Base-by-base conservation (phyloP, 257 asterid genomes). In the Gynochthodes officinalis region DNA sequence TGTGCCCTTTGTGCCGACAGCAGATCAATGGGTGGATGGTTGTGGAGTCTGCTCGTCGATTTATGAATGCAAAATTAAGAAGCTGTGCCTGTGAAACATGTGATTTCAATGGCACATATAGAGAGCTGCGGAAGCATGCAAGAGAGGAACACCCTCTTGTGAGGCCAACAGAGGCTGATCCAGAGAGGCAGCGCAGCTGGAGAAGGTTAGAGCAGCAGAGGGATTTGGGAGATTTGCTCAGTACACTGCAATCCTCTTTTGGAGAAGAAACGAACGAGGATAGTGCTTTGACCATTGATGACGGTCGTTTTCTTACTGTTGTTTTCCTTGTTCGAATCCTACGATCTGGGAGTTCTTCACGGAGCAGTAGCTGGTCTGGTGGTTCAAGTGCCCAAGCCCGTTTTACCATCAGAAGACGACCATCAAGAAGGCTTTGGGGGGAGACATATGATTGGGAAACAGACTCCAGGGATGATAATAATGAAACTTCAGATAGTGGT, bases 1-100 rank as follows among this genome's bases (percentile, higher is more conserved):
- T 80, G 10, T 93, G 98, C 76, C 98, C 98, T 74, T 87, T 87
- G 40, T 93, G 98, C 77, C 84, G 98, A 44, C 97, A 96, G 60
- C 77, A 73, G 64, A 85, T 93, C 76, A 80, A 76, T 15, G 93
- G 91, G 39, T 90, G 95, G 91, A 70, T 82, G 10, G 95, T 93
- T 18, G 89, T 90, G 8, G 89, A 87, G 66, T 43, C 89, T 23
- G 97, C 96, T 70, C 96, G 98, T 27, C 60, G 4, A 58, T 89
- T 82, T 78, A 87, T 93, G 97, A 86, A 93, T 71, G 82, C 84
- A 1, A 93, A 93, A 75, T 61, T 87, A 33, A 87, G 98, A 83
- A 89, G 90, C 66, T 93, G 98, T 76, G 89, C 98, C 18, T 77
- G 87, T 39, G 98, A 93, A 82, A 81, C 91, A 0, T 93, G 98